Percentiles rank a stretch among this genome's conserved stretches.
phyloP scores from a whole-genome alignment of 2,329 filamentous ascomycete genomes.

The Talaromyces sp. region DNA sequence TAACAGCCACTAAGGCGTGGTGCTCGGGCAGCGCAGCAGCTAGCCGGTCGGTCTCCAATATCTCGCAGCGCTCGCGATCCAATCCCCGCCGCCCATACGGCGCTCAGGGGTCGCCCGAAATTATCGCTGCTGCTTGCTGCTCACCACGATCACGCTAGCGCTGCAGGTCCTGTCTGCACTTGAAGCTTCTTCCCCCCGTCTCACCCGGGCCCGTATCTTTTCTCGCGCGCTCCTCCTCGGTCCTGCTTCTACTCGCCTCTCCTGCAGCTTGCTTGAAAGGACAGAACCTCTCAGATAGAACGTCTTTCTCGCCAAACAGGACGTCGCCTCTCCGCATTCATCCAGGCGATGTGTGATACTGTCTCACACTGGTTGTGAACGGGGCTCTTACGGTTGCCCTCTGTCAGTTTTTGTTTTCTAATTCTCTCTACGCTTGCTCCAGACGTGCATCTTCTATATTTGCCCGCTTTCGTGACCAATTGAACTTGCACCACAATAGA shows the following conservation, averaged over 20 bases:
- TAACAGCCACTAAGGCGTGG: not conserved
- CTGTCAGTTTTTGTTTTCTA: not conserved
- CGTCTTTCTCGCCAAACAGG: conserved; percentile 9
- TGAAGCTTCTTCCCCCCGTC: not conserved
- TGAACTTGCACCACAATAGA: not conserved
- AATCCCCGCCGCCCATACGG: not conserved
- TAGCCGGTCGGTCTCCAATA: not conserved
- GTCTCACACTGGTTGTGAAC: conserved; percentile 10
- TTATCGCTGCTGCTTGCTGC: not conserved
- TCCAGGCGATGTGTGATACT: conserved; percentile 13
- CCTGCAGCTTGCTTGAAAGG: not conserved
- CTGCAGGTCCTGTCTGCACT: not conserved
- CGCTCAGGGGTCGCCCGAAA: not conserved
- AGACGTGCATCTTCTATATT: not conserved
- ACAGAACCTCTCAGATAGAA: conserved; percentile 24
- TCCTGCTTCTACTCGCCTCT: conserved; percentile 5
- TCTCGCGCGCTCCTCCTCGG: not conserved
- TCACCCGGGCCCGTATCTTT: not conserved
- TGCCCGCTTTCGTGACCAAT: not conserved
- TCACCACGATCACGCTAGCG: not conserved
- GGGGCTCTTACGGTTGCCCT: not conserved
- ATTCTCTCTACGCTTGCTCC: not conserved
- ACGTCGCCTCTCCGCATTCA: not conserved
- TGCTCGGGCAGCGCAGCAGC: not conserved
- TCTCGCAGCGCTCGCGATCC: not conserved